Base-by-base conservation (phyloP, 805 yeast genomes). In the Yarrowia sp. region DNA sequence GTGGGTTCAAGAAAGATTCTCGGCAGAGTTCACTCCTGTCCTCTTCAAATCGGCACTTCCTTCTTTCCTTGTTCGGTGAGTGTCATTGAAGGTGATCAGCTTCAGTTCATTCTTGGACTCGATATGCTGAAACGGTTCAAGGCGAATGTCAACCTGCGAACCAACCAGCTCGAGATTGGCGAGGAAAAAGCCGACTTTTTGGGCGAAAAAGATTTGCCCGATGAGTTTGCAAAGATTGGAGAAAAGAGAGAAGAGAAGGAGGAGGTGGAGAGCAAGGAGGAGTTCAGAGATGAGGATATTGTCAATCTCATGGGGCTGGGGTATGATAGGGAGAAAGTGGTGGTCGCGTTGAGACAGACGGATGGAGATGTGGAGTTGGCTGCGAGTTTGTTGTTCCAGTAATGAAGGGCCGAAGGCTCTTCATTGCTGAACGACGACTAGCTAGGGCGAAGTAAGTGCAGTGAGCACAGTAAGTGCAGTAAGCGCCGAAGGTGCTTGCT, bases 111-210 rank as follows among this genome's bases (percentile, higher is more conserved):
- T 44, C 80, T 95, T 36, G 99, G 99, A 0, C 79, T 95, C 62
- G 99, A 95, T 53, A 77, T 93, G 96, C 80, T 95, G 71, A 86
- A 88, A 75, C 85, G 97, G 69, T 93, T 92, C 74, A 92, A 87
- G 72, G 96, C 96, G 57, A 77, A 80, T 42, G 85, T 95, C 61
- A 97, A 95, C 74, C 79, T 95, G 69, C 81, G 81, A 48, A 79
- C 79, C 53, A 87, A 89, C 71, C 81, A 81, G 9, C 80, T 95
- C 64, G 80, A 82, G 1, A 84, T 93, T 65, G 95, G 89, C n/a
- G 86, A 84, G 65, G 84, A 85, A 32, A 87, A 86, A 68, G 84
- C 96, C 0, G 81, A 80, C 32, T 93, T 93, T 71, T 78, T 93
- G 66, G 78, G 84, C 14, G 97, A 91, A 68, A 75, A 81, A 31